Conservation (phyloP, 768 basidiomycete species). For the Tricholoma sp. region DNA sequence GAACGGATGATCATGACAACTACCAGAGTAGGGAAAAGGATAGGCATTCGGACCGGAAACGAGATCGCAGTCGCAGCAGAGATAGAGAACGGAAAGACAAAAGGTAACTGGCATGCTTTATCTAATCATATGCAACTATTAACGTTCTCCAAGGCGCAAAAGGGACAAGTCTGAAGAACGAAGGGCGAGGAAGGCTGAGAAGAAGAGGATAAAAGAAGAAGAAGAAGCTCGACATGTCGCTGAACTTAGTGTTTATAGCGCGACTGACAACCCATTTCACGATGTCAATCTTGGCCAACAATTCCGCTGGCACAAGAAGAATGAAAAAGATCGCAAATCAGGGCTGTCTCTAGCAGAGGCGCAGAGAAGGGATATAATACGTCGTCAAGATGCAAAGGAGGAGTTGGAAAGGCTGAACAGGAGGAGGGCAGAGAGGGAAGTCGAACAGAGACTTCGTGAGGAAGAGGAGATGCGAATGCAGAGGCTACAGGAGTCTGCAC, state of each 20-base stretch:
- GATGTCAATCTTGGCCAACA: constrained; percentile 95
- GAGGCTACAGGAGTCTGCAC: constrained; percentile 86
- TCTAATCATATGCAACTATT: neutral
- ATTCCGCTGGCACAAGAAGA: constrained; percentile 99
- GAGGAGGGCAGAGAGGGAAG: constrained; percentile 88
- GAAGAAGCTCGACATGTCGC: constrained; percentile 91
- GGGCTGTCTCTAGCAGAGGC: constrained; percentile 79
- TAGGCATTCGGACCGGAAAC: constrained; percentile 16
- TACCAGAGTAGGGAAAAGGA: constrained; percentile 24
- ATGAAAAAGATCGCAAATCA: constrained; percentile 89
- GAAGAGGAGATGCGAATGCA: constrained; percentile 91
- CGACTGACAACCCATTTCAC: constrained; percentile 97
- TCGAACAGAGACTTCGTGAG: constrained; percentile 81
- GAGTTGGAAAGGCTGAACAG: constrained; percentile 90
- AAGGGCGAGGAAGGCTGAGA: constrained; percentile 81
- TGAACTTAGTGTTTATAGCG: constrained; percentile 94
- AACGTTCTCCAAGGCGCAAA: constrained; percentile 51
- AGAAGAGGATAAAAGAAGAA: constrained; percentile 75
- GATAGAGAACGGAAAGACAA: constrained; percentile 39
- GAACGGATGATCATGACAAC: constrained; percentile 26
- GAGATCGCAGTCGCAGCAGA: constrained; percentile 33
- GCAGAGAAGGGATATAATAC: constrained; percentile 70
- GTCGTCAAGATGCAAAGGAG: constrained; percentile 89
- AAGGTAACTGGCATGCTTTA: constrained; percentile 30
- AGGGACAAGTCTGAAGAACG: constrained; percentile 86